phyloP scores from a whole-genome alignment of 129 eudicot genomes.

The sunflower (Helianthus annuus) region DNA sequence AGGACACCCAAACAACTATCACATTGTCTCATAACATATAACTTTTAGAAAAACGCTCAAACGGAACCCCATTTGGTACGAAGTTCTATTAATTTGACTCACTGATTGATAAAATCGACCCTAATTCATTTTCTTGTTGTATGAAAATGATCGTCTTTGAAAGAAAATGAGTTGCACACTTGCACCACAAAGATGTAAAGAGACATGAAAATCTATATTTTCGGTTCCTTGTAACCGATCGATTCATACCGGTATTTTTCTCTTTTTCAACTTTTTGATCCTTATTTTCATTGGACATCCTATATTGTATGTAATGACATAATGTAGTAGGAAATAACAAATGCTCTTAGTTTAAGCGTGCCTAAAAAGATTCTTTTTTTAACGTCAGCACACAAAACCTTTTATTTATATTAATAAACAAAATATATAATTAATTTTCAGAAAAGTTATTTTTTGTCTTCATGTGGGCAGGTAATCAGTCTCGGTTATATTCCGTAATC shows the following conservation, averaged over 20 bases:
- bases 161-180: no score
- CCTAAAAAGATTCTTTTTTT: slow-evolving; percentile 22
- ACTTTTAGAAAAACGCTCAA: no score
- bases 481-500: slow-evolving; percentile 22
- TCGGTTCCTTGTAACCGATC: no score
- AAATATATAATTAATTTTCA: background rate
- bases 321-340: slow-evolving; percentile 13
- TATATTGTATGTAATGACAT: slow-evolving; percentile 15
- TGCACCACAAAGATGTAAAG: no score
- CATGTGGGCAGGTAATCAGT: slow-evolving; percentile 27
- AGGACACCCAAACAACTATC: no score
- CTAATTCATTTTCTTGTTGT: no score
- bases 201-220: no score
- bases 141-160: no score
- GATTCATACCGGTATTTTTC: background rate
- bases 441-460: slow-evolving; percentile 25
- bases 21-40: no score
- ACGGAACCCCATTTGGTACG: no score
- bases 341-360: slow-evolving; percentile 30
- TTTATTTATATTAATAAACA: background rate
- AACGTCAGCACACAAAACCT: slow-evolving; percentile 11
- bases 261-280: background rate
- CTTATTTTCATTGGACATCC: slow-evolving; percentile 1
- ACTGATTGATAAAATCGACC: no score
- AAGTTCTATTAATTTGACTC: no score